Percentiles rank a stretch among this genome's conserved stretches.
phyloP scores from a whole-genome alignment of 768 basidiomycete genomes.

The Mycena belliarum region DNA sequence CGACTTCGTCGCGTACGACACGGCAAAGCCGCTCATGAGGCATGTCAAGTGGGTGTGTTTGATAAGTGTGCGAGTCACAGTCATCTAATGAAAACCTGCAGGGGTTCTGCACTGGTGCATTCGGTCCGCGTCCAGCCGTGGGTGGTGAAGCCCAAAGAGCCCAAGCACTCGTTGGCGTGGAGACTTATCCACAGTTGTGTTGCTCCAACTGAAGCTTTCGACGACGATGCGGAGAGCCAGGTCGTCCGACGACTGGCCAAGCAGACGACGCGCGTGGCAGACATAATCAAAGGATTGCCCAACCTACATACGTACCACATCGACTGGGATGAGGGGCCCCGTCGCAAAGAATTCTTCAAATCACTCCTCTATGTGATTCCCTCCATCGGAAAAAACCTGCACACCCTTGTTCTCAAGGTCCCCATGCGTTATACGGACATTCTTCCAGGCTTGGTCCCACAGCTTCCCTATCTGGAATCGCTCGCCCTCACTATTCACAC shows the following conservation, averaged over 20 bases:
- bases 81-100: constrained; percentile 8
- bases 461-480: constrained; percentile 35
- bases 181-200: constrained; percentile 32
- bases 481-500: constrained; percentile 41
- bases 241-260: constrained; percentile 38
- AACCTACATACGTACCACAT: constrained; percentile 40
- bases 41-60: constrained; percentile 29
- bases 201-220: constrained; percentile 28
- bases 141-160: constrained; percentile 37
- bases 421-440: constrained; percentile 38
- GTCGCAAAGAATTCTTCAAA: constrained; percentile 40
- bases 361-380: constrained; percentile 38
- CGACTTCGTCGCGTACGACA: constrained; percentile 28
- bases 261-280: constrained; percentile 35
- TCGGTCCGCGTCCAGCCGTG: constrained; percentile 41
- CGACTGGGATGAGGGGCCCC: constrained; percentile 39
- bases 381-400: constrained; percentile 33
- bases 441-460: constrained; percentile 29
- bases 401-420: constrained; percentile 38
- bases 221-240: constrained; percentile 34
- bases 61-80: too few species aligned
- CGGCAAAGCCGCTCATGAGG: constrained; percentile 31
- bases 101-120: constrained; percentile 33
- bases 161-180: constrained; percentile 27
- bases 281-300: constrained; percentile 33